phyloP scores from a whole-genome alignment of 2,329 filamentous ascomycete genomes.

The Pseudogymnoascus sp. region DNA sequence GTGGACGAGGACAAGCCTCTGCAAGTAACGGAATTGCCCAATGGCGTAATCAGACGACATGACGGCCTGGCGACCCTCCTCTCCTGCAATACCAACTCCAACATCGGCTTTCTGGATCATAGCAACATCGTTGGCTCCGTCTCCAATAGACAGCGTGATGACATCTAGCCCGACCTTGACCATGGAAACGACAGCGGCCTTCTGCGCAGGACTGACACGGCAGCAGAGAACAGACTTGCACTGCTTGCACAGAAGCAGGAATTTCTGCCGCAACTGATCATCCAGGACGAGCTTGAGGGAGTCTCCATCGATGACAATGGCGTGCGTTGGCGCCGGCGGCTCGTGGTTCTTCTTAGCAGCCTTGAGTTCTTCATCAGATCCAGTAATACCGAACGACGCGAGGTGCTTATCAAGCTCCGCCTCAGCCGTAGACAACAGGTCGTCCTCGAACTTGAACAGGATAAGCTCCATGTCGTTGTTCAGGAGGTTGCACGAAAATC shows the following conservation, averaged over 20 bases:
- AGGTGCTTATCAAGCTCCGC: conserved; percentile 68
- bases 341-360: conserved; percentile 75
- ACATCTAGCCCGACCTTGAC: conserved; percentile 92
- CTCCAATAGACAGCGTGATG: conserved; percentile 89
- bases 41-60: conserved; percentile 97
- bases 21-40: conserved; percentile 84
- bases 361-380: conserved; percentile 76
- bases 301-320: conserved; percentile 90
- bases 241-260: conserved; percentile 89
- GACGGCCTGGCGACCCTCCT: conserved; percentile 83
- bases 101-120: conserved; percentile 98
- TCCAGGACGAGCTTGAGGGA: conserved; percentile 81
- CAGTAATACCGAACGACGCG: conserved; percentile 65
- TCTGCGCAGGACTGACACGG: conserved; percentile 92
- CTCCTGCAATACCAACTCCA: conserved; percentile 87
- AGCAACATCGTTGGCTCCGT: conserved; percentile 91
- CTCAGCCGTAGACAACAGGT: conserved; percentile 49
- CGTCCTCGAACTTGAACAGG: conserved; percentile 75
- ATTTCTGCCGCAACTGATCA: conserved; percentile 78
- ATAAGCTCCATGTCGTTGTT: conserved; percentile 98
- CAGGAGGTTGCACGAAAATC: conserved; percentile 94
- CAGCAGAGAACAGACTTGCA: conserved; percentile 96
- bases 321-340: conserved; percentile 78
- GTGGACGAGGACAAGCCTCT: conserved; percentile 78
- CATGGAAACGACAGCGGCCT: conserved; percentile 92